Percentiles rank a stretch among this genome's conserved stretches.
Evolutionary conservation across 2,329 filamentous ascomycete genomes (phyloP).

Genomic region (Colletotrichum sp.): DNA sequence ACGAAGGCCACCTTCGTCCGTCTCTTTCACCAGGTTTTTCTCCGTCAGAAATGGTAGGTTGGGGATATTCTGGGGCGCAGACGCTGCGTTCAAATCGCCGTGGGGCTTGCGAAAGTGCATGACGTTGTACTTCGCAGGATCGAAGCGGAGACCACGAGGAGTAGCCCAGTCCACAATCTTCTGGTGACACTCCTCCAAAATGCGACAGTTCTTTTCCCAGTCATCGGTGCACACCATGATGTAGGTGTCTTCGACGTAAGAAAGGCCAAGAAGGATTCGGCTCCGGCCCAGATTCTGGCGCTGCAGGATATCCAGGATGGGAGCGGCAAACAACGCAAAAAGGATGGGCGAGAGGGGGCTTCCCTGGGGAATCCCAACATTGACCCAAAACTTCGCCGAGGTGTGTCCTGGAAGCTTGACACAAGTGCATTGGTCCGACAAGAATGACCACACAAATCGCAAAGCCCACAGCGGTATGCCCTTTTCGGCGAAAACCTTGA

Average conservation of each 20-base stretch:
- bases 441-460: neutral
- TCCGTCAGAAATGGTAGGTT: neutral
- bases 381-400: neutral
- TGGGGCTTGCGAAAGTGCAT: neutral
- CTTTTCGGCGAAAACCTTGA: neutral
- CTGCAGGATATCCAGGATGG: neutral
- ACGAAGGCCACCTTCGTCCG: neutral
- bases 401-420: neutral
- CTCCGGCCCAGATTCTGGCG: neutral
- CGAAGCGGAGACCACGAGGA: neutral
- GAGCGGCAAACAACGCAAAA: neutral
- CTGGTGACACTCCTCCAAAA: neutral
- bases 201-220: neutral
- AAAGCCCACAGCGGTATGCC: neutral
- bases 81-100: neutral
- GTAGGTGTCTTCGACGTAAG: conserved; percentile 1
- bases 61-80: neutral
- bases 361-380: conserved; percentile 2
- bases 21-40: neutral
- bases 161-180: neutral
- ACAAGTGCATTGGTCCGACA: neutral
- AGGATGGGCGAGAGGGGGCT: conserved; percentile 3
- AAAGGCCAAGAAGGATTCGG: neutral
- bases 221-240: neutral
- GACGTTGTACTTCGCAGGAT: neutral